Conservation (phyloP, 1,139 yeast genomes). For the Candida freyschussii region DNA sequence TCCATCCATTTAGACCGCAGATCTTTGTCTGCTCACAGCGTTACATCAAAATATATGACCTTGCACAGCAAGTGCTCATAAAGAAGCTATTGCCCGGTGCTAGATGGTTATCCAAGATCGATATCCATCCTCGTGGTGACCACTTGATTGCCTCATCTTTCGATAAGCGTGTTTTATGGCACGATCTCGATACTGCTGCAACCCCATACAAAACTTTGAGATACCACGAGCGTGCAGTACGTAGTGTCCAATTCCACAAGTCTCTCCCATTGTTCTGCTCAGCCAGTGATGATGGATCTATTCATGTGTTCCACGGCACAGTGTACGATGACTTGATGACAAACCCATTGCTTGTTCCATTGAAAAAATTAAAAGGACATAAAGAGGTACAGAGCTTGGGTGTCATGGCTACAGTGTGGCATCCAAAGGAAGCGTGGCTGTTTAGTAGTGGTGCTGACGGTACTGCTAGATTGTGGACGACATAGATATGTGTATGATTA, state of each 20-base stretch:
- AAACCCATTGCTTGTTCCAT: slow-evolving; percentile 92
- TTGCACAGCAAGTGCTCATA: slow-evolving; percentile 76
- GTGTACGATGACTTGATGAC: slow-evolving; percentile 96
- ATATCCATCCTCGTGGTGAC: slow-evolving; percentile 95
- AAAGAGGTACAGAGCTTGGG: slow-evolving; percentile 76
- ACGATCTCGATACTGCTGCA: slow-evolving; percentile 81
- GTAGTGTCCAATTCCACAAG: slow-evolving; percentile 84
- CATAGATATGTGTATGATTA: no score
- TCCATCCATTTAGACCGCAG: slow-evolving; percentile 96
- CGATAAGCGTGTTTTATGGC: slow-evolving; percentile 96
- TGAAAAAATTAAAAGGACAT: slow-evolving; percentile 94
- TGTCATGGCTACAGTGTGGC: slow-evolving; percentile 90
- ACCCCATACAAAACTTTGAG: slow-evolving; percentile 95
- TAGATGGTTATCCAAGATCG: slow-evolving; percentile 87
- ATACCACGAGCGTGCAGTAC: slow-evolving; percentile 92
- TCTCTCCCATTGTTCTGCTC: slow-evolving; percentile 87
- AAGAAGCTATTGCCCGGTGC: slow-evolving; percentile 94
- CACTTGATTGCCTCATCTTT: slow-evolving; percentile 87
- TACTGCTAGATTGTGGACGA: slow-evolving; percentile 94
- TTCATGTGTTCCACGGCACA: slow-evolving; percentile 94
- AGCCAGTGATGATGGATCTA: slow-evolving; percentile 92
- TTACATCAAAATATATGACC: slow-evolving; percentile 83
- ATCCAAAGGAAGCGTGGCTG: slow-evolving; percentile 98
- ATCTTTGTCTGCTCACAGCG: slow-evolving; percentile 92
- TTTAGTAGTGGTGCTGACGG: slow-evolving; percentile 99